Base-by-base conservation (phyloP, 2,329 filamentous ascomycete genomes). In the Fusarium sp. region DNA sequence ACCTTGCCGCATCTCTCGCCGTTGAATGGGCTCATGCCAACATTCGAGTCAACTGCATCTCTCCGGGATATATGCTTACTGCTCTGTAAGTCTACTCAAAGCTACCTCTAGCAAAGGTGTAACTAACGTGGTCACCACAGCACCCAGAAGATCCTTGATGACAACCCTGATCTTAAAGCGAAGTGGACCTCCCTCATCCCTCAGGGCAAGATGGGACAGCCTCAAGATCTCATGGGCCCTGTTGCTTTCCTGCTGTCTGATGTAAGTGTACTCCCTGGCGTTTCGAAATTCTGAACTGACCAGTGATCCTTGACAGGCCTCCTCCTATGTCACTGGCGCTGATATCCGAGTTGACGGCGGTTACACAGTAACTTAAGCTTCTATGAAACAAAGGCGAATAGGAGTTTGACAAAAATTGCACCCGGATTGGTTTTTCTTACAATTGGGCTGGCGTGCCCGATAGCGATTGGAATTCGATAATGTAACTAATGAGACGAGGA, bases 31-130 rank as follows among this genome's bases (percentile, higher is more conserved):
- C 96, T 0, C 88, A 91, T 76, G 90, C 92, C 42, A 92, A 92
- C 75, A 98, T 98, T 80, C 90, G 96, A 41, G 96, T 98, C 76
- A 98, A 98, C 86, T 96, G 94, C 83, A 96, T 98, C 81, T 95
- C 92, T 36, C 96, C 96, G 0, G 96, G 96, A 50, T 98, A 98
- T 84, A 98, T 98, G 96, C 86, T 98, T 75, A 98, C 96, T 22
- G 93, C 95, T 66, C 85, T 98, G 93, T 96, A 87, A 90, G 93
- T 85, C 44, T 51, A 55, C 45, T 50, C 22, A 26, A 35, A 11
- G 3, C 11, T 12, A 24, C 28, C 5, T n/a, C 18, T 44, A 9
- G 18, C 20, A 36, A 32, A 35, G 22, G 18, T 17, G 36, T 36
- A 24, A 26, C 48, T 68, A 20, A 75, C 61, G 65, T 45, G 26